These are phyloP conservation scores for Coemansia sp. DNA, from an alignment of 192 early-diverging fungal genomes.

Conservation along the genomic window DNA sequence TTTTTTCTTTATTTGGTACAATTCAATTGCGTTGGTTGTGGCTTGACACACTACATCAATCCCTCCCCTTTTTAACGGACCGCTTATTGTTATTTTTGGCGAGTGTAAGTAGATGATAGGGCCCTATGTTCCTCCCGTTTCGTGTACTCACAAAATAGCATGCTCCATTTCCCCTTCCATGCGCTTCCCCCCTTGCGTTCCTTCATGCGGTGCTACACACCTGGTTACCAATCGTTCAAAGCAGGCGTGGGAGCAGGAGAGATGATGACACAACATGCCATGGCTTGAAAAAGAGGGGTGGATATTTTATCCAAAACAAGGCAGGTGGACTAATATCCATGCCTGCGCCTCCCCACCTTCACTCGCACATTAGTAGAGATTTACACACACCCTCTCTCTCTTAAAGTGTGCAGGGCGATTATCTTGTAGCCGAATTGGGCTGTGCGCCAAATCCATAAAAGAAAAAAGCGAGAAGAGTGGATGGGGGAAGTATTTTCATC, in stretches of 20 bases:
- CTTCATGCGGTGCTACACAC: neutral
- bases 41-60: neutral
- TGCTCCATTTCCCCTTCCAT: neutral
- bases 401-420: neutral
- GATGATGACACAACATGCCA: neutral
- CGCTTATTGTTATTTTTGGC: neutral
- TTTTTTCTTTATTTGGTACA: neutral
- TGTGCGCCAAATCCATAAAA: neutral
- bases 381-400: neutral
- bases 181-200: neutral
- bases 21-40: neutral
- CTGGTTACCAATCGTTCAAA: neutral
- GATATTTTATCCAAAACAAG: neutral
- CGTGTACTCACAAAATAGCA: neutral
- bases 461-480: neutral
- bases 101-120: neutral
- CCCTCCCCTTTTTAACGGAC: neutral
- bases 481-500: neutral
- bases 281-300: neutral
- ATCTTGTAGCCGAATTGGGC: conserved; percentile 7
- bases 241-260: neutral
- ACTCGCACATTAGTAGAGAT: neutral
- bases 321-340: neutral
- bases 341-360: conserved; percentile 3
- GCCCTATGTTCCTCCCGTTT: neutral